Evolutionary conservation across 306 rosid genomes (phyloP).

Genomic region (Inga laurina): DNA sequence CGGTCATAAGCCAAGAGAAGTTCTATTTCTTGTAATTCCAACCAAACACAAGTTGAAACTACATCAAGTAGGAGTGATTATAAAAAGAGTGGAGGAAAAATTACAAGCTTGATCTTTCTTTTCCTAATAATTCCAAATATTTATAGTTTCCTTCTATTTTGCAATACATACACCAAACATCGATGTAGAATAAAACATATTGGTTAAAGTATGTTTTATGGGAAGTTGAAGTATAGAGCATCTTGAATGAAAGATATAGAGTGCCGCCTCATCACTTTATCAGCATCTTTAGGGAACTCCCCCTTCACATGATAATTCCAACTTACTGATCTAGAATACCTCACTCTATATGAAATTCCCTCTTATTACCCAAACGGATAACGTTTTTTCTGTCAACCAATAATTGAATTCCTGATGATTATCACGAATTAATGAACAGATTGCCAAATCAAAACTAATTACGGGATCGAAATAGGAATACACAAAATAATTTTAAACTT

Average conservation of each 20-base stretch:
- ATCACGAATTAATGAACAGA: not conserved
- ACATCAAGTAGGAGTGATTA: not conserved
- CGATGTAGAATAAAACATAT: not conserved
- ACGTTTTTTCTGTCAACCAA: not conserved
- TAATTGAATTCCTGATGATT: not conserved
- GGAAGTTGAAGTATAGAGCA: not conserved
- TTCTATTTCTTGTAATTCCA: not conserved
- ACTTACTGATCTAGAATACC: not conserved
- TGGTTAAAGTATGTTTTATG: not conserved
- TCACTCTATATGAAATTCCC: not conserved
- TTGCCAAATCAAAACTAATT: not conserved
- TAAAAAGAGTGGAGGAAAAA: not conserved
- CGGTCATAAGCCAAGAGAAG: not conserved
- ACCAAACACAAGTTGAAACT: slow-evolving; percentile 4
- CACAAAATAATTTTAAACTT: not conserved
- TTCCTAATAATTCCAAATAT: not conserved
- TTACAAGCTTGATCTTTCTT: not conserved
- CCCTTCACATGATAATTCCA: not conserved
- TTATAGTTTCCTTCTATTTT: not conserved
- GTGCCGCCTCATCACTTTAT: not conserved
- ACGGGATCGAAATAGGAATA: not conserved
- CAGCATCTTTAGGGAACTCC: not conserved
- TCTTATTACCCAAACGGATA: not conserved
- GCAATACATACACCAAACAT: not conserved
- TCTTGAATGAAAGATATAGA: not conserved